Evolutionary conservation across 331 rosid species (phyloP).

Genomic region (Pyrus hybrid): DNA sequence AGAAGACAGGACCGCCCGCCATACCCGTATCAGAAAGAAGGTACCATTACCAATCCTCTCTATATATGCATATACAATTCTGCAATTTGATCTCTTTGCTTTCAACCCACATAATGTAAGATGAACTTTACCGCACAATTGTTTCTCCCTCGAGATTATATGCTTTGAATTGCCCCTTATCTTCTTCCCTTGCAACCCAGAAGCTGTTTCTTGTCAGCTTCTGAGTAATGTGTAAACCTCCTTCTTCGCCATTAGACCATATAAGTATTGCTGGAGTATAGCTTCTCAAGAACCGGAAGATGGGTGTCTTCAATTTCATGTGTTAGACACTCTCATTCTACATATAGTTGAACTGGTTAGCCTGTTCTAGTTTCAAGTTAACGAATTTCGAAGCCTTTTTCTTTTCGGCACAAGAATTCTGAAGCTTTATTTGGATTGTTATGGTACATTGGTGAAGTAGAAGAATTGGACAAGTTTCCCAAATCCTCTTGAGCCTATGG

Average conservation of each 20-base stretch:
- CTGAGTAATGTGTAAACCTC: background rate
- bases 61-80: background rate
- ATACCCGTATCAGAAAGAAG: constrained; percentile 86
- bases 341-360: background rate
- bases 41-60: constrained; percentile 29
- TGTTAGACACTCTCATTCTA: no score
- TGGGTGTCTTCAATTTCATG: background rate
- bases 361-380: background rate
- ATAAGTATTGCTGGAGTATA: no score
- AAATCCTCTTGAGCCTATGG: background rate
- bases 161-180: background rate
- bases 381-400: no score
- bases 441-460: no score
- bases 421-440: no score
- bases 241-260: no score
- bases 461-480: no score
- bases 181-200: background rate
- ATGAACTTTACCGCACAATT: background rate
- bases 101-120: background rate
- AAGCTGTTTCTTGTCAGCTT: background rate
- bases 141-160: background rate
- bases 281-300: background rate
- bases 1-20: constrained; percentile 81
- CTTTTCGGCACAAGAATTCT: no score
- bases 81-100: background rate